Evolutionary conservation across 2,329 filamentous ascomycete species (phyloP), one percentile per base, ranked within the genome.

Genomic region (Dryadomyces sulphureus): DNA sequence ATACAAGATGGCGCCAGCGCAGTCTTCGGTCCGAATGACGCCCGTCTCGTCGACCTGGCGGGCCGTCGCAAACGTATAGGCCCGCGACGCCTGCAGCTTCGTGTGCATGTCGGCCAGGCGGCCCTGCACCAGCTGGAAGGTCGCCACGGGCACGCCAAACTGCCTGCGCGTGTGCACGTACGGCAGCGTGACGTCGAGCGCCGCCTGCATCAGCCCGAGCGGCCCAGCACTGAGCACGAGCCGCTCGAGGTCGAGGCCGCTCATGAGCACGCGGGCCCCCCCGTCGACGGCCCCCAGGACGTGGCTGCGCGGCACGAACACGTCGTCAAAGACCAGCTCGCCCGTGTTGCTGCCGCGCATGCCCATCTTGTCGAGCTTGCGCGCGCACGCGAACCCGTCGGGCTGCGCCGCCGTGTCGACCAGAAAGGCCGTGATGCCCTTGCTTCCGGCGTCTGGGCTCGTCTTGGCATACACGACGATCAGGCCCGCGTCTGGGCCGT

Each of bases 391-490:
- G 68, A 95, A 96, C 38, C 92, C 90, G 9, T 62, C 57, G 46
- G 70, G 72, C 4, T 74, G 77, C 1, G 27, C 38, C 3, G 43
- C 36, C 4, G 49, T 49, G 54, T 93, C 81, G 35, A 96, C 84
- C 30, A 98, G 73, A 66, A 96, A 95, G 7, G 90, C 90, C 1
- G 90, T 94, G 61, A 98, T 94, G 47, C 92, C 92, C 65, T 90
- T 94, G 52, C 82, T 86, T 1, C 70, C 87, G 50, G 76, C 79
- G 12, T 81, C 74, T 1, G 89, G 89, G 48, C 81, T 74, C 1
- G 90, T 95, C 70, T 96, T 96, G 45, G 90, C 90, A 62, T 98
- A 98, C n/a, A 98, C 88, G 46, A 98, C 79, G 46, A 96, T 80
- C 38, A 83, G 72, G 62, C 94, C 77, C n/a, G 92, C 92, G 60